Evolutionary conservation across 805 yeast species (phyloP).

Genomic region (Metschnikowia cubensis): DNA sequence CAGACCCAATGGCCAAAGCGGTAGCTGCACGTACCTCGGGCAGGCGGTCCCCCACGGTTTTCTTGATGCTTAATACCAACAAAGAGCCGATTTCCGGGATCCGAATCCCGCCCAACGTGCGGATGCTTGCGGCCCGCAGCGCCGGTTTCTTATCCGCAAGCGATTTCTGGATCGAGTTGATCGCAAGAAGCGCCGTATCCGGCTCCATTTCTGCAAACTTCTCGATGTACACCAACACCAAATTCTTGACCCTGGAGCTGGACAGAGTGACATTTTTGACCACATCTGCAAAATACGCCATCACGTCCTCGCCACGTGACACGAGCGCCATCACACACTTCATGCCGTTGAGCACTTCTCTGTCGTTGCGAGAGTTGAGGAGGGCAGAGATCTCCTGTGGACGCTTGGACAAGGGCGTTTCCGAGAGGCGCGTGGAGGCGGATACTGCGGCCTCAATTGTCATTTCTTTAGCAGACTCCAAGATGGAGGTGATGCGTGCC

Average conservation of each 20-base stretch:
- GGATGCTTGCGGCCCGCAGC: conserved; percentile 66
- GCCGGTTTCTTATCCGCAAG: conserved; percentile 66
- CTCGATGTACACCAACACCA: conserved; percentile 72
- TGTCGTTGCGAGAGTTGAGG: conserved; percentile 63
- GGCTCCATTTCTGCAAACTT: conserved; percentile 81
- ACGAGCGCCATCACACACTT: conserved; percentile 38
- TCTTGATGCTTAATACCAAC: conserved; percentile 64
- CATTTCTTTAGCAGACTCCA: conserved; percentile 75
- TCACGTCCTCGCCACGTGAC: conserved; percentile 39
- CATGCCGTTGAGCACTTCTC: conserved; percentile 44
- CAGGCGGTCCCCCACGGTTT: conserved; percentile 65
- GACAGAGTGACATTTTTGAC: conserved; percentile 78
- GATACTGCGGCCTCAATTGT: conserved; percentile 81
- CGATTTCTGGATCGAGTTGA: conserved; percentile 87
- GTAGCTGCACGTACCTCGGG: conserved; percentile 77
- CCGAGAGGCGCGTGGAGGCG: conserved; percentile 64
- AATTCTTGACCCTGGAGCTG: conserved; percentile 58
- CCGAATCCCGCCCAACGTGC: conserved; percentile 77
- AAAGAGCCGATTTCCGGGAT: conserved; percentile 82
- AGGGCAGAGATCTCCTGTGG: conserved; percentile 62
- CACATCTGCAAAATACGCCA: conserved; percentile 69
- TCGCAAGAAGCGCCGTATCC: conserved; percentile 82
- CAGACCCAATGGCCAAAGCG: conserved; percentile 69
- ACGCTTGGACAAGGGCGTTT: conserved; percentile 55
- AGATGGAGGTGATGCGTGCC: conserved; percentile 59